Base-by-base conservation (phyloP, 768 basidiomycete genomes). In the Leucosporidium scottii region DNA sequence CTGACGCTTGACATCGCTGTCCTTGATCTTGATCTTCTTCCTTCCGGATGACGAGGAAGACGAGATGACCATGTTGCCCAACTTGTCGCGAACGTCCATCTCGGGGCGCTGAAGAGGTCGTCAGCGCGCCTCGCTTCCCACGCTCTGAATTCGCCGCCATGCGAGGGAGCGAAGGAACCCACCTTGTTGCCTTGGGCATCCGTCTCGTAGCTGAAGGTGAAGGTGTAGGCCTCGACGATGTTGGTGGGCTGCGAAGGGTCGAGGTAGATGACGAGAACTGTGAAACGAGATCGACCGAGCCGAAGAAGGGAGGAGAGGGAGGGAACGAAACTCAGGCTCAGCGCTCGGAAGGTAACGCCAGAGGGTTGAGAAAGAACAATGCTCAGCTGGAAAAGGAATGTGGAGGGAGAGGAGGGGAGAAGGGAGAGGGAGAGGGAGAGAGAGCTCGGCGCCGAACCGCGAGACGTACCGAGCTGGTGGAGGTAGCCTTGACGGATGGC, bases 191-290 rank as follows among this genome's bases (percentile, higher is more conserved):
- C 71, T 18, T 61, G 10, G 0, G 50, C 47, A n/a, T 74, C 71
- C 3, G 62, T 64, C 27, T 70, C 64, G 69, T 74, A 74, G 13
- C 58, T n/a, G 62, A 74, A 69, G 21, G 72, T 71, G 68, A 74
- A 74, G 0, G 72, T 59, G 64, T 69, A 73, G 61, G 61, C 54
- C 51, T 74, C 67, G 50, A 75, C 79, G 65, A 79, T 88, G 88
- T 93, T 91, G 74, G 84, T 89, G 0, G 91, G 91, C 78, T 93
- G 88, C 69, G 88, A 85, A 65, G 81, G 85, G 74, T 93, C 91
- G 60, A 72, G 47, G 39, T 58, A 67, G 44, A 65, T 71, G n/a
- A 66, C 71, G 31, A 54, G 67, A 53, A 73, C 60, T 72, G 59
- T 9, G 34, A 20, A 44, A 47, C 13, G 34, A 49, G 6, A 12